phyloP scores from a whole-genome alignment of 108 stramenopile genomes.

The Schizochytrium sp. region DNA sequence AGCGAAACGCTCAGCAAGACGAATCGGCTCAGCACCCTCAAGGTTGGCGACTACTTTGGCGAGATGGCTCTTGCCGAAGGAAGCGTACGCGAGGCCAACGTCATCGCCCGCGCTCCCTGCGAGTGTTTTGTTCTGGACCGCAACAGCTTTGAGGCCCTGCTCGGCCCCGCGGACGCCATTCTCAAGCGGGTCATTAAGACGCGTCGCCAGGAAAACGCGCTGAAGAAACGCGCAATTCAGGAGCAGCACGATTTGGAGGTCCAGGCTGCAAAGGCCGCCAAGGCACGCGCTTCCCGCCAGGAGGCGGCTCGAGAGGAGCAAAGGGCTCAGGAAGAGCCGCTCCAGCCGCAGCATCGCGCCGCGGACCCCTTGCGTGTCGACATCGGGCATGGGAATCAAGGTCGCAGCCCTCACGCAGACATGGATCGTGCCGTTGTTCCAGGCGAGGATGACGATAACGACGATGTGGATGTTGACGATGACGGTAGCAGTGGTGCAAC shows the following conservation, averaged over 20 bases:
- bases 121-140: slow-evolving; percentile 5
- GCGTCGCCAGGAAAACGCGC: background rate
- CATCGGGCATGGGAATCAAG: too few relatives aligned
- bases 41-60: slow-evolving; percentile 20
- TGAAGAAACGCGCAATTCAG: background rate
- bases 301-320: too few relatives aligned
- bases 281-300: too few relatives aligned
- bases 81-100: background rate
- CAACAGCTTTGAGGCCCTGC: background rate
- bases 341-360: too few relatives aligned
- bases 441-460: too few relatives aligned
- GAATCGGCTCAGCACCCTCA: background rate
- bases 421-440: too few relatives aligned
- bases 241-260: background rate
- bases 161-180: background rate
- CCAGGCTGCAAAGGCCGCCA: background rate
- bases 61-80: slow-evolving; percentile 12
- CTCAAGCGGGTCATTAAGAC: background rate
- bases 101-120: background rate
- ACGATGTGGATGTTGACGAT: background rate
- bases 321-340: too few relatives aligned
- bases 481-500: background rate
- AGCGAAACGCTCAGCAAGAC: background rate
- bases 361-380: too few relatives aligned
- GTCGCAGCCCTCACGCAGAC: too few relatives aligned